Evolutionary conservation across 495 filamentous ascomycete genomes (phyloP).

Genomic region (Penicillium maclennaniae): DNA sequence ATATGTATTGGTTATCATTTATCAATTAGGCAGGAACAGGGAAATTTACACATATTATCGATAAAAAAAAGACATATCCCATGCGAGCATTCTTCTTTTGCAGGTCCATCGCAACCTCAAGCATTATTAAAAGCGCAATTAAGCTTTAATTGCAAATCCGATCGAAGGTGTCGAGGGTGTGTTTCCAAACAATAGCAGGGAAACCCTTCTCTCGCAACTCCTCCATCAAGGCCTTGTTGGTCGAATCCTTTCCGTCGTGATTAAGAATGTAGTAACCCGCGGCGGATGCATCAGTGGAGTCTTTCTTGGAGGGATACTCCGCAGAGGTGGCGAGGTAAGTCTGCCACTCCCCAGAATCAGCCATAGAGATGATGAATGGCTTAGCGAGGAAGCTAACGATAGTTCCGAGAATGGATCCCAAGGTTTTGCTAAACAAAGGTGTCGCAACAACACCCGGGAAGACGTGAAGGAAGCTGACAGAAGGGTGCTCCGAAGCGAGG

Average conservation of each 20-base stretch:
- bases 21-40: too few species aligned
- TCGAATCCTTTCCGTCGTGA: slow-evolving; percentile 37
- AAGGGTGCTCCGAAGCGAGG: slow-evolving; percentile 22
- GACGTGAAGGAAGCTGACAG: slow-evolving; percentile 34
- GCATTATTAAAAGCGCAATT: background rate
- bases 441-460: slow-evolving; percentile 40
- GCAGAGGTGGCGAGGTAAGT: background rate
- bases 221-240: slow-evolving; percentile 33
- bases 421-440: slow-evolving; percentile 7
- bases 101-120: too few species aligned
- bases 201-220: slow-evolving; percentile 36
- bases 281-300: slow-evolving; percentile 20
- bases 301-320: slow-evolving; percentile 9
- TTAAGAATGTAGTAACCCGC: slow-evolving; percentile 49
- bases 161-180: slow-evolving; percentile 45
- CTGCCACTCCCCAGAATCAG: background rate
- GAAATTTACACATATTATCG: too few species aligned
- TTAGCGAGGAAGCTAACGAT: slow-evolving; percentile 15
- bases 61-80: too few species aligned
- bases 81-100: too few species aligned
- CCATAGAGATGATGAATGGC: slow-evolving; percentile 21
- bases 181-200: slow-evolving; percentile 42
- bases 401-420: slow-evolving; percentile 4
- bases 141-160: background rate
- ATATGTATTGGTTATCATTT: too few species aligned